Base-by-base conservation (phyloP, 805 yeast genomes). In the Myxozyma udenii region DNA sequence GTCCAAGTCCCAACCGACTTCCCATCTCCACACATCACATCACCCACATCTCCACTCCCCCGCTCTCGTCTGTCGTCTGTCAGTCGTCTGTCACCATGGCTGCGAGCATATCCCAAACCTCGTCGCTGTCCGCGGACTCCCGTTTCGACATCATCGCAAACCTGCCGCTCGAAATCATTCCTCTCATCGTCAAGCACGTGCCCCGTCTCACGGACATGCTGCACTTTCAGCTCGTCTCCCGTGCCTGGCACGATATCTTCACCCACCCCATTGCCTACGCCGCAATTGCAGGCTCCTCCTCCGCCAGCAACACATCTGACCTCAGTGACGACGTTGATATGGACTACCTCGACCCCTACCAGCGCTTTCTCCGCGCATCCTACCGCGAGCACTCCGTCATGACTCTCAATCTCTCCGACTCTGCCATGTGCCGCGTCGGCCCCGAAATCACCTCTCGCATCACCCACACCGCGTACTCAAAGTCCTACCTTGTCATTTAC, bases 111-210 rank as follows among this genome's bases (percentile, higher is more conserved):
- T 28, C 9, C 33, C 14, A 30, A 11, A 11, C 33, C 40, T 18
- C 39, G 11, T 19, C 41, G 28, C 33, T 4, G 44, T 26, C 16
- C n/a, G 19, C 30, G 26, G 23, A 42, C 9, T 14, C 32, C 16
- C 38, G 11, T 9, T 41, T 55, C 23, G 60, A 55, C 37, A 49
- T 55, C 45, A 26, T 55, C 21, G 54, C 43, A 16, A 51, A 47
- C 37, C 49, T 55, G 19, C 60, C 60, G 16, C 33, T 55, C 35
- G 60, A 55, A 26, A 36, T 55, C 40, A 30, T 55, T 18, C 55
- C 60, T 28, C 7, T 5, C 24, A 30, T 55, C 40, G 58, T 42
- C 9, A 45, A 53, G 58, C 37, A 55, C 44, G 44, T 55, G 3
- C 58, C 60, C 4, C 46, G 58, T 11, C 38, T 41, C 22, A 48